Evolutionary conservation across 352 stramenopile species (phyloP).

Genomic region (Phytophthora tubulina): DNA sequence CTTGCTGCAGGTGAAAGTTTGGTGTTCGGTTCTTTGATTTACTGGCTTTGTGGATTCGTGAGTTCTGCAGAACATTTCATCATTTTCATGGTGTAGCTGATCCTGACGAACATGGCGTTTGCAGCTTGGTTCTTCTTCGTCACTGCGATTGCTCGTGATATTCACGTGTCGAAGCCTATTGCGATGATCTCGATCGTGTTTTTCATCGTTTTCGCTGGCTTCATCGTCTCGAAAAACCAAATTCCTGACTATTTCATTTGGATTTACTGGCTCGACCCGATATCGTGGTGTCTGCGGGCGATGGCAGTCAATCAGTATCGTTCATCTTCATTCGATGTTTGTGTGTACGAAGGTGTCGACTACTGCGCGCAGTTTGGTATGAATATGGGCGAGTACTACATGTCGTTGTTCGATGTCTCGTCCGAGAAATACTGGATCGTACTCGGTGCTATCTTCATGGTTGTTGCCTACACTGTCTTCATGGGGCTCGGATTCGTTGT

Average conservation of each 20-base stretch:
- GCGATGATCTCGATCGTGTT: slow-evolving; percentile 48
- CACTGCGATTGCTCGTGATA: slow-evolving; percentile 31
- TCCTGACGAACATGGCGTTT: slow-evolving; percentile 56
- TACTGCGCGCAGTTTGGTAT: slow-evolving; percentile 41
- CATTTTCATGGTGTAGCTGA: slow-evolving; percentile 48
- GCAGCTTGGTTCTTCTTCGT: slow-evolving; percentile 58
- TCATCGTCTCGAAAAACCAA: slow-evolving; percentile 50
- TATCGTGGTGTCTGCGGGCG: slow-evolving; percentile 47
- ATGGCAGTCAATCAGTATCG: slow-evolving; percentile 45
- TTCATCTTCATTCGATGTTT: slow-evolving; percentile 31
- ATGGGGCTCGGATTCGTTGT: slow-evolving; percentile 46
- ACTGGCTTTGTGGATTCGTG: slow-evolving; percentile 76
- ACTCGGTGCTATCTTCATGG: slow-evolving; percentile 44
- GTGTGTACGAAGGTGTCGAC: slow-evolving; percentile 40
- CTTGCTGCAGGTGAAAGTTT: slow-evolving; percentile 62
- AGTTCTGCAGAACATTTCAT: slow-evolving; percentile 37
- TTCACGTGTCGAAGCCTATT: slow-evolving; percentile 47
- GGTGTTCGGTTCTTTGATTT: slow-evolving; percentile 78
- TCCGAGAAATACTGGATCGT: slow-evolving; percentile 43
- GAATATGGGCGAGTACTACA: slow-evolving; percentile 53
- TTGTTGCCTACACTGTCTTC: slow-evolving; percentile 44
- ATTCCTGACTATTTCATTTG: slow-evolving; percentile 53
- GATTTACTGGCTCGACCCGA: slow-evolving; percentile 61
- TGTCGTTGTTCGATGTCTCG: slow-evolving; percentile 43
- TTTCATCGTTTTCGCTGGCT: slow-evolving; percentile 58